Evolutionary conservation across 257 asterid species (phyloP).

Genomic region (Jacaranda copaia): DNA sequence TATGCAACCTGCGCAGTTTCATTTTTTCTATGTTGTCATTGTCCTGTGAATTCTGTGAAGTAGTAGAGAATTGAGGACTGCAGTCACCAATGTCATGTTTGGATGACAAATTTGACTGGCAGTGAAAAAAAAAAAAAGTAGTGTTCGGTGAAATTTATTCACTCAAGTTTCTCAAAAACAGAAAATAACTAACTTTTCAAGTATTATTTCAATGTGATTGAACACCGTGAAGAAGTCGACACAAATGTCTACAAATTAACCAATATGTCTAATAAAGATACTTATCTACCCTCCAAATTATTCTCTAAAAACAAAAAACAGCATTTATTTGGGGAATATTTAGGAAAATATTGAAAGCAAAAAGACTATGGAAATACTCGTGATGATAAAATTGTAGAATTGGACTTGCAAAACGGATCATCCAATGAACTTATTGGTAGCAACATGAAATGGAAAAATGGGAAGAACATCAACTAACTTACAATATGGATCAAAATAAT

Average conservation of each 20-base stretch:
- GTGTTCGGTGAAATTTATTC: background rate
- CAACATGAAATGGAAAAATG: too few species aligned
- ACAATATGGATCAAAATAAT: background rate
- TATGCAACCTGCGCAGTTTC: constrained; percentile 10
- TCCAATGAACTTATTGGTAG: too few species aligned
- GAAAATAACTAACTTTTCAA: background rate
- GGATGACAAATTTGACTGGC: background rate
- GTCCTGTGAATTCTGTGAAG: background rate
- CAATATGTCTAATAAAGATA: background rate
- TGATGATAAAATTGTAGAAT: too few species aligned
- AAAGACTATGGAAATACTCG: too few species aligned
- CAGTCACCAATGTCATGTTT: background rate
- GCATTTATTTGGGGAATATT: background rate
- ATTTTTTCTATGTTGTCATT: background rate
- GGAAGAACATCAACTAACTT: too few species aligned
- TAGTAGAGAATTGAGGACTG: background rate
- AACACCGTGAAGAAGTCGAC: too few species aligned
- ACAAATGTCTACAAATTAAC: too few species aligned
- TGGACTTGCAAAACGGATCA: too few species aligned
- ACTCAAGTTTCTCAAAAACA: background rate
- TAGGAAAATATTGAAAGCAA: too few species aligned
- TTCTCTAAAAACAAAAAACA: too few species aligned
- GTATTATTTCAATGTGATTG: too few species aligned
- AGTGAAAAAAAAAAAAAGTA: background rate
- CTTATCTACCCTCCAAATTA: background rate